Base-by-base conservation (phyloP, 495 filamentous ascomycete genomes). In the Darksidea phi region DNA sequence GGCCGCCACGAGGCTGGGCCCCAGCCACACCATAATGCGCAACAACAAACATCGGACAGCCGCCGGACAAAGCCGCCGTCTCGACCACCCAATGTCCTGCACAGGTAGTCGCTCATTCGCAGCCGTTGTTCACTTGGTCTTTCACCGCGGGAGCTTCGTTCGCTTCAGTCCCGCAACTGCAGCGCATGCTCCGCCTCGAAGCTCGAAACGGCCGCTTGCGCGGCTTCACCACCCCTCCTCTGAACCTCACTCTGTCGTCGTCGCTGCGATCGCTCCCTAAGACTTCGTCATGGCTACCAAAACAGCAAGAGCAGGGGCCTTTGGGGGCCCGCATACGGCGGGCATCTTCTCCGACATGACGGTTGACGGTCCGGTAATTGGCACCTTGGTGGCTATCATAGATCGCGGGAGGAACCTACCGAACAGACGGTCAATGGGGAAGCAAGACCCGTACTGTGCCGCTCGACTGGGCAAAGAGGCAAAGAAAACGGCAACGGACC, bases 401-500 rank as follows among this genome's bases (percentile, higher is more conserved):
- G 95, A 99, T 61, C 60, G 73, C 36, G 74, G 69, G 7, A 97
- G 95, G 82, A 99, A 99, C 71, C 78, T 99, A 54, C 94, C 95
- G 41, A 99, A 97, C 73, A 78, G 90, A 61, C 93, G 93, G 78
- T 90, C 90, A 1, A 95, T 97, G 80, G 93, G 95, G 54, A 99
- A 99, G 77, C 94, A 99, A 76, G 91, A 97, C 72, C 92, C 95
- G 6, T 99, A 97, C 71, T 96, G 91, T 75, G 93, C 95, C 47
- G 91, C 89, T 36, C 81, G 94, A 45, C 75, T 99, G 28, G 94
- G 93, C 10, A 99, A 99, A 73, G 93, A 97, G 75, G 95, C 93
- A 17, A 96, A 95, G 80, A 96, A 96, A 76, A 99, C 94, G 1
- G 88, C 88, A 25, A 96, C 92, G 6, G 95, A 99, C 75, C 84